Evolutionary conservation across 116 monocot species (phyloP).

Genomic region (Cymodocea nodosa): DNA sequence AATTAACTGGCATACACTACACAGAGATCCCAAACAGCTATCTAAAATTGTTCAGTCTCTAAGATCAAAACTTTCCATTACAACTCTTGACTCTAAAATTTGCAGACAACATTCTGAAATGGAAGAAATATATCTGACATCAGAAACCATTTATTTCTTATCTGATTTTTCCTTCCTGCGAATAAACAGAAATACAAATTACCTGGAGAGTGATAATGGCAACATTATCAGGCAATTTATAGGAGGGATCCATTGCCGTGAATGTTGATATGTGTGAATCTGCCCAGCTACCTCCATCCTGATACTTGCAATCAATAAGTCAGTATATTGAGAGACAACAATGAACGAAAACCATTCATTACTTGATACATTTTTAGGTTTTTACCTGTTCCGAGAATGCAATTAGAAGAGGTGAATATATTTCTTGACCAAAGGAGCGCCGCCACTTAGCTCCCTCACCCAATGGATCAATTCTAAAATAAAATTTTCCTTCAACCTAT

Average conservation of each 20-base stretch:
- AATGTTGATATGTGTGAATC: slow-evolving; percentile 53
- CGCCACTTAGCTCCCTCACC: slow-evolving; percentile 98
- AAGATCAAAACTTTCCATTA: too few species aligned
- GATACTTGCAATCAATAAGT: slow-evolving; percentile 13
- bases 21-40: too few species aligned
- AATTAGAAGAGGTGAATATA: slow-evolving; percentile 89
- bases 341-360: neutral
- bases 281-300: slow-evolving; percentile 72
- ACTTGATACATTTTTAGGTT: neutral
- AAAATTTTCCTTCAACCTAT: slow-evolving; percentile 82
- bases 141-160: neutral
- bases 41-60: too few species aligned
- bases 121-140: neutral
- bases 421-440: slow-evolving; percentile 79
- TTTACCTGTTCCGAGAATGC: slow-evolving; percentile 85
- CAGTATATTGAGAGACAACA: neutral
- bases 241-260: slow-evolving; percentile 82
- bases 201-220: slow-evolving; percentile 96
- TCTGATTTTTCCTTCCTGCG: neutral
- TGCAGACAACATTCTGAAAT: neutral
- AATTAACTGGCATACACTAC: too few species aligned
- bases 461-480: slow-evolving; percentile 66
- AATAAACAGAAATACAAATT: neutral
- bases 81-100: neutral
- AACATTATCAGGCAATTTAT: slow-evolving; percentile 90